A percentile compares a stretch with the other conserved stretches of the same genome.
These are phyloP conservation scores for Fusarium concolor DNA, from an alignment of 2,329 filamentous ascomycete species.

Conservation along the genomic window DNA sequence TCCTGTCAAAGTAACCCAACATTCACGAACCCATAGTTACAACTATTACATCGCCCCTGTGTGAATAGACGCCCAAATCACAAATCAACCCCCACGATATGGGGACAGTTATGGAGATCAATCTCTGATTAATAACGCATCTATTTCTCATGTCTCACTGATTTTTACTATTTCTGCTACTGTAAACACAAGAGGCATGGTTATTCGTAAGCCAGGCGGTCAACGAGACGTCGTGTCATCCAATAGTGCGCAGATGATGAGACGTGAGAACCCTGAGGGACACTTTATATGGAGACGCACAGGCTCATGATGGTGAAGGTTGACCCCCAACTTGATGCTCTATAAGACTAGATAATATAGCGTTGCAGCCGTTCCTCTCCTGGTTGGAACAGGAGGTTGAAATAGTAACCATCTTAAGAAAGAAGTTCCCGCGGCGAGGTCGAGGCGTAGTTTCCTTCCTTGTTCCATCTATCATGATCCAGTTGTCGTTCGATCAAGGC, in stretches of 20 bases:
- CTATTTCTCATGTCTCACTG: constrained; percentile 10
- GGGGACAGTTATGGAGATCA: constrained; percentile 3
- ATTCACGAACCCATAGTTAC: background rate
- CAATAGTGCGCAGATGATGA: constrained; percentile 34
- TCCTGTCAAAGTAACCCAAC: background rate
- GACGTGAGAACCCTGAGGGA: constrained; percentile 47
- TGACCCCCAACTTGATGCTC: constrained; percentile 24
- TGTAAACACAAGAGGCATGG: constrained; percentile 1
- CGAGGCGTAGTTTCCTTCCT: constrained; percentile 4
- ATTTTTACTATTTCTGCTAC: constrained; percentile 2
- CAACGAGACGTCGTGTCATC: constrained; percentile 26
- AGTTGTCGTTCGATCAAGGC: background rate
- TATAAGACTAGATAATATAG: background rate
- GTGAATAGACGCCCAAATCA: constrained; percentile 1
- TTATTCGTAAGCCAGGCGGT: constrained; percentile 37
- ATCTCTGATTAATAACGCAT: constrained; percentile 8
- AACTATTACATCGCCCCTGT: background rate
- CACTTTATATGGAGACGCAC: constrained; percentile 31
- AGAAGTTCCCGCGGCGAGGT: constrained; percentile 2
- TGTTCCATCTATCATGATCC: constrained; percentile 2
- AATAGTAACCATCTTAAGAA: constrained; percentile 1
- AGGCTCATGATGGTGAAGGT: constrained; percentile 24
- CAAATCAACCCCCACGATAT: background rate
- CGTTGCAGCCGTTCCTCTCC: background rate
- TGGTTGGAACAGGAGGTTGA: constrained; percentile 1